Base-by-base conservation (phyloP, 768 basidiomycete species). In the Crepidotus variabilis region DNA sequence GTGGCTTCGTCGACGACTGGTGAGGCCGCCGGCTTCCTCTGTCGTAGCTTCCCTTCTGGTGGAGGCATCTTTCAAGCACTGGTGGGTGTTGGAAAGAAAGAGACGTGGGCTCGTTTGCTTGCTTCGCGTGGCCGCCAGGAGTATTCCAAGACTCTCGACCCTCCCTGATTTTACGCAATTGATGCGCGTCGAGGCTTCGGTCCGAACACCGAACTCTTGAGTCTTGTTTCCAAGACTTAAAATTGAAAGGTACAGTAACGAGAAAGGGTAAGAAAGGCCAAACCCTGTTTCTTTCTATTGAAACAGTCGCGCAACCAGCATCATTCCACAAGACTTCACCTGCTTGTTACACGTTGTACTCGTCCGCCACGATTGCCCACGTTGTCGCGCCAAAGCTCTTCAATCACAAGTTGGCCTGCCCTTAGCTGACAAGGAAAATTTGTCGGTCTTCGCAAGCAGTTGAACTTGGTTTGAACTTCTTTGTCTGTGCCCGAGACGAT, bases 41-140 rank as follows among this genome's bases (percentile, higher is more conserved):
- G 73, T 48, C 73, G 73, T 64, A 76, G 62, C 54, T 61, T 62
- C 33, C 61, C 67, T 62, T 71, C 68, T 53, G 62, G 49, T 28
- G 62, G 56, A 18, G 59, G 39, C 68, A 67, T 61, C 34, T 35
- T 55, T 50, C 33, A 32, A 36, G 22, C 61, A 39, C 21, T 52
- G 33, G 48, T 46, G 55, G 62, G 58, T 24, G 62, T 56, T 50
- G 53, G 59, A 53, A 43, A 52, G 50, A 43, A 47, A 54, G 49
- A 62, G 56, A 60, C 57, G 57, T 61, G 61, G 60, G 54, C 45
- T 28, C 28, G 28, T 28, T 28, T 28, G 28, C 8, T 3, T 28
- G 28, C 5, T 20, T 43, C 39, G 39, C 39, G 39, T 16, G 39
- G 39, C 39, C 14, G 39, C 39, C 18, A 43, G 39, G 39, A 43